phyloP scores from a whole-genome alignment of 2,329 filamentous ascomycete species.

The Penicillium sp. region DNA sequence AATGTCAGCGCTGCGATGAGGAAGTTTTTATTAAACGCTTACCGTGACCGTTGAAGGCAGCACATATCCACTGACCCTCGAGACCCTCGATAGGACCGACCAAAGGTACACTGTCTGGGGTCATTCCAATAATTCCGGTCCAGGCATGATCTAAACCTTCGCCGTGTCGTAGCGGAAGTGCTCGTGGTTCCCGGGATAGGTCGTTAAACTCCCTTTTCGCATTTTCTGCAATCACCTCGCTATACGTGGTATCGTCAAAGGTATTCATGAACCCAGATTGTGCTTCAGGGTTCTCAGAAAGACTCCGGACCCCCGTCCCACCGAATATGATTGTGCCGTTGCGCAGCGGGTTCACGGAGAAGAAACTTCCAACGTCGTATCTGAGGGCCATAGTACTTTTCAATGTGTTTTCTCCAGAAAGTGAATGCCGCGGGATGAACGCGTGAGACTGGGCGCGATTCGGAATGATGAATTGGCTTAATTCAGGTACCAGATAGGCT shows the following conservation, averaged over 20 bases:
- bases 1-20: neutral
- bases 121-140: neutral
- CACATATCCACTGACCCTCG: neutral
- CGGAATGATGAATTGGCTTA: neutral
- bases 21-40: neutral
- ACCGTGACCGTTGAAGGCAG: neutral
- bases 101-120: neutral
- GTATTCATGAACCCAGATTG: neutral
- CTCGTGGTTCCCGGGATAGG: neutral
- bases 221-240: neutral
- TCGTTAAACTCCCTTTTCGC: neutral
- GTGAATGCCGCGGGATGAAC: neutral
- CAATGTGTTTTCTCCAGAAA: neutral
- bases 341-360: neutral
- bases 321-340: neutral
- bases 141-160: neutral
- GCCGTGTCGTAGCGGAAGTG: neutral
- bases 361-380: neutral
- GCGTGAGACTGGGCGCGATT: neutral
- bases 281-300: neutral
- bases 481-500: neutral
- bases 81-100: neutral
- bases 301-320: neutral
- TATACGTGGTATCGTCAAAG: neutral
- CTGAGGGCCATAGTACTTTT: neutral